phyloP scores from a whole-genome alignment of 1,284 basidiomycete species.

The Boletellus dicymbophilus region DNA sequence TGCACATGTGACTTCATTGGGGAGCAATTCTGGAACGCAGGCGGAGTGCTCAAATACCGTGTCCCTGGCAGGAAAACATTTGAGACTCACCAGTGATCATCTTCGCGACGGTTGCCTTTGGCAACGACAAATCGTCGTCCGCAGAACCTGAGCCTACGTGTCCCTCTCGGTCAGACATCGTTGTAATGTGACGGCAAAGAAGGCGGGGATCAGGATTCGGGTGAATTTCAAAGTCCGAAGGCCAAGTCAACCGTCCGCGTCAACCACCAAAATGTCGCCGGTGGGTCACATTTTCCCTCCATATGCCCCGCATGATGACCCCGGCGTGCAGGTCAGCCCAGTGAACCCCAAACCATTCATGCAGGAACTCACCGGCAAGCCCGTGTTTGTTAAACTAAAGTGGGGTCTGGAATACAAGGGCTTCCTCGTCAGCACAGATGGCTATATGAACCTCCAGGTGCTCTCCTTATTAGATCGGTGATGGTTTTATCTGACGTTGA shows the following conservation, averaged over 20 bases:
- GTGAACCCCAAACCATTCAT: slow-evolving; percentile 99
- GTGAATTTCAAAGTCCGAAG: slow-evolving; percentile 57
- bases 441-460: slow-evolving; percentile 99
- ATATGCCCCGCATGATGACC: slow-evolving; percentile 15
- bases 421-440: slow-evolving; percentile 97
- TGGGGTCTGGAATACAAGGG: slow-evolving; percentile 99
- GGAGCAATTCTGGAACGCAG: slow-evolving; percentile 75
- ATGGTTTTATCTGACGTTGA: neutral
- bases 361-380: slow-evolving; percentile 97
- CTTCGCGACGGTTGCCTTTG: slow-evolving; percentile 97
- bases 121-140: slow-evolving; percentile 93
- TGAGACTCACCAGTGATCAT: slow-evolving; percentile 80
- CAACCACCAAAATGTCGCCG: slow-evolving; percentile 36
- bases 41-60: slow-evolving; percentile 8
- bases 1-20: slow-evolving; percentile 87
- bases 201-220: no score
- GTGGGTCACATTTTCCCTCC: slow-evolving; percentile 39
- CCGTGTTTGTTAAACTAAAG: slow-evolving; percentile 93
- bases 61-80: neutral
- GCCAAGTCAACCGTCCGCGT: neutral
- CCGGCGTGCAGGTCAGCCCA: slow-evolving; percentile 68
- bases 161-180: slow-evolving; percentile 91
- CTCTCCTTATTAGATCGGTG: slow-evolving; percentile 17
- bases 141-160: slow-evolving; percentile 56
- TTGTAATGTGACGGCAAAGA: slow-evolving; percentile 14